A percentile compares a stretch with the other conserved stretches of the same genome.
These are phyloP conservation scores for Irineochytrium annulatum DNA, from an alignment of 192 early-diverging fungal species.

Conservation along the genomic window DNA sequence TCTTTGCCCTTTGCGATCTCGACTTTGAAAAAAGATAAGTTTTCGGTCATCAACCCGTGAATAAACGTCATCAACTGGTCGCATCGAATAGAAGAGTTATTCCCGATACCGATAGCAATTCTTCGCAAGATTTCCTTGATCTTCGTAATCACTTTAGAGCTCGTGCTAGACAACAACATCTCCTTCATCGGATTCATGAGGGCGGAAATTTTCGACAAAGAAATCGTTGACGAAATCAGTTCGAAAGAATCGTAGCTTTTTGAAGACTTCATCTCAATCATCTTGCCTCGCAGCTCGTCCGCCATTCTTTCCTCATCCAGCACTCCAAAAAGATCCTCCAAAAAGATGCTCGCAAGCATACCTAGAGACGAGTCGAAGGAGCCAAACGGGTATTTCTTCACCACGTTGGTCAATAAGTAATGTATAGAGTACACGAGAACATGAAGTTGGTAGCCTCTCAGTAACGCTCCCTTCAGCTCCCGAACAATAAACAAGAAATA, in stretches of 20 bases:
- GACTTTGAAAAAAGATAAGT: conserved; percentile 65
- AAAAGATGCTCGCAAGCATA: conserved; percentile 65
- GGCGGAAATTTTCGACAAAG: conserved; percentile 61
- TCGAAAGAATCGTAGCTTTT: conserved; percentile 87
- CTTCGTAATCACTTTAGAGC: conserved; percentile 65
- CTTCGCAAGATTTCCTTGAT: conserved; percentile 76
- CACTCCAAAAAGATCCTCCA: conserved; percentile 92
- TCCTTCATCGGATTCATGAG: conserved; percentile 86
- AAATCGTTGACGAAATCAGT: conserved; percentile 66
- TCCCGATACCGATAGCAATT: conserved; percentile 73
- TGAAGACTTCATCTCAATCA: conserved; percentile 82
- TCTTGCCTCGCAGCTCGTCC: conserved; percentile 83
- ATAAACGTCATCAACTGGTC: conserved; percentile 75
- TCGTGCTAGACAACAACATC: conserved; percentile 78
- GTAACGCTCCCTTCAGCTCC: conserved; percentile 72
- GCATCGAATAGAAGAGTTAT: conserved; percentile 65
- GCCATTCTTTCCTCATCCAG: conserved; percentile 85
- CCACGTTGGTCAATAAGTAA: conserved; percentile 68
- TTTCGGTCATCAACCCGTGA: conserved; percentile 83
- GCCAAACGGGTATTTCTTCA: conserved; percentile 51
- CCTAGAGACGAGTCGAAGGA: conserved; percentile 76
- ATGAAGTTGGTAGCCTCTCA: conserved; percentile 85
- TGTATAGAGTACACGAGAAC: conserved; percentile 94
- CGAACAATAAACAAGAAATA: conserved; percentile 89
- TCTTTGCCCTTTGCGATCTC: conserved; percentile 43